Evolutionary conservation across 805 yeast genomes (phyloP), one percentile per base, ranked within the genome.

Genomic region (Pichia paraexigua): DNA sequence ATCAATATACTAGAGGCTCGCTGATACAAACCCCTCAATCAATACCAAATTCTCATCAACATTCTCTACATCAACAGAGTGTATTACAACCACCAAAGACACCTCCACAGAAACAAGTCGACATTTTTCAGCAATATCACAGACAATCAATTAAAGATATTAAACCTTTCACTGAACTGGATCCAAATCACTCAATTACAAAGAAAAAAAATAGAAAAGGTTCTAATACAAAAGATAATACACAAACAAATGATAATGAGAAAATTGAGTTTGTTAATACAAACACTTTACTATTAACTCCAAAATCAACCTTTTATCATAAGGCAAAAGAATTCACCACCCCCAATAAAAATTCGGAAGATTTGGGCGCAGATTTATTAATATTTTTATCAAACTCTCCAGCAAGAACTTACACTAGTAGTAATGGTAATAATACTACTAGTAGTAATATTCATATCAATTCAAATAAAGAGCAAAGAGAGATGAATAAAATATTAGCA

Each of bases 361-460:
- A 65, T 21, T 92, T 86, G 66, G 96, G 95, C 17, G 96, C 95
- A 1, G 92, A 85, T 63, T 69, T 88, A 55, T 74, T 88, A 54
- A 77, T 88, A 79, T 88, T 78, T 65, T 71, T 88, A 58, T 95
- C 96, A 2, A 85, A 91, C 8, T 85, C 94, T 13, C 96, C 96
- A 1, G 67, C 66, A 2, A 56, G 66, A 50, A 59, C 63, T 0
- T 43, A 57, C 1, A 47, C 54, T 13, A 50, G 49, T 37, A 62
- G 60, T 6, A 6, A 42, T 21, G 17, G 52, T 15, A 60, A 54
- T 41, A 62, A 22, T 18, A 5, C 25, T 24, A 7, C 25, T 24
- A 21, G 30, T 43, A 21, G 21, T 32, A 43, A 59, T 13, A 47
- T 45, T 28, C 52, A 40, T 45, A 41, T 46, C 15, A 40, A 20